Evolutionary conservation across 257 asterid genomes (phyloP).

Genomic region (Craterostigma plantagineum): DNA sequence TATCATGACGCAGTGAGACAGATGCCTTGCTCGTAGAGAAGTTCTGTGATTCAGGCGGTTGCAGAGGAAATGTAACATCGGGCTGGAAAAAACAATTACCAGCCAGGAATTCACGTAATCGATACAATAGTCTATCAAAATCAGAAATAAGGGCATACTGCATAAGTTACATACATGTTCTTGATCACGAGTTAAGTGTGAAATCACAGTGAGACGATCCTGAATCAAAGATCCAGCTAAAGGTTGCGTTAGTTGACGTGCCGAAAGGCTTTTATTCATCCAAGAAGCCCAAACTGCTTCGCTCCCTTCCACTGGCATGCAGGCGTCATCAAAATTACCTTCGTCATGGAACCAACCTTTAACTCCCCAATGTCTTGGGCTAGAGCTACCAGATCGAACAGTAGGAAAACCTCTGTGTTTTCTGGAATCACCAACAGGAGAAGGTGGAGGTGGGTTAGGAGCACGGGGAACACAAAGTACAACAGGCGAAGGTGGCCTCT

Average conservation of each 20-base stretch:
- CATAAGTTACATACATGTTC: conserved; percentile 51
- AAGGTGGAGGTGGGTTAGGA: conserved; percentile 95
- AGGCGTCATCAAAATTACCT: conserved; percentile 69
- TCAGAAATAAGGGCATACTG: conserved; percentile 5
- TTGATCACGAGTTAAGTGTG: conserved; percentile 91
- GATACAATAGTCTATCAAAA: conserved; percentile 4
- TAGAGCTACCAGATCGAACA: conserved; percentile 97
- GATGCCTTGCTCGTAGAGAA: conserved; percentile 38
- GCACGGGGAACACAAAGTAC: conserved; percentile 98
- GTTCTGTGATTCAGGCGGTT: conserved; percentile 58
- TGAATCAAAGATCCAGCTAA: conserved; percentile 81
- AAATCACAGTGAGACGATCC: conserved; percentile 86
- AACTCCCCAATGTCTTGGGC: conserved; percentile 99
- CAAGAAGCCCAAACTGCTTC: conserved; percentile 97
- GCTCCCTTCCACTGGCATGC: conserved; percentile 70
- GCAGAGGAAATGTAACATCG: conserved; percentile 83
- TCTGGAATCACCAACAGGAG: conserved; percentile 85
- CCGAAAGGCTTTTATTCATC: conserved; percentile 81
- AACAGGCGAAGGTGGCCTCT: conserved; percentile 98
- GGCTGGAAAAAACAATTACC: conserved; percentile 40
- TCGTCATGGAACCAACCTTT: conserved; percentile 97
- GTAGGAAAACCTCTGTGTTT: conserved; percentile 86
- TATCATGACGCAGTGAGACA: conserved; percentile 41
- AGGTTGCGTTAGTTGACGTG: conserved; percentile 77
- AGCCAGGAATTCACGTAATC: conserved; percentile 9